Conservation (phyloP, 2,329 filamentous ascomycete species). For the Pseudocercospora musae region DNA sequence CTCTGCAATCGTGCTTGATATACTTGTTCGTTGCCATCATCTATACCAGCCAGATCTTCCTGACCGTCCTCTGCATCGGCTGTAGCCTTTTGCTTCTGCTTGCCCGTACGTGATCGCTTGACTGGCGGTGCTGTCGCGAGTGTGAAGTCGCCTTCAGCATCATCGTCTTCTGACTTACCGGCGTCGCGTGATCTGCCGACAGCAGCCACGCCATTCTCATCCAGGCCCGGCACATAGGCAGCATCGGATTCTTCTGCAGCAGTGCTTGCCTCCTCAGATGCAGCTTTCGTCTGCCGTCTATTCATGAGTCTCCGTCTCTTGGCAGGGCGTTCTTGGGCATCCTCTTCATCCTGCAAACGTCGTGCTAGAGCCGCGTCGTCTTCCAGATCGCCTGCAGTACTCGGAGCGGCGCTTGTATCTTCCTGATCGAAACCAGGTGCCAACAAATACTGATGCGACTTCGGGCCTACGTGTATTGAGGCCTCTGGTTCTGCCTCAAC, state of each 20-base stretch:
- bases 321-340: constrained; percentile 38
- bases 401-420: constrained; percentile 22
- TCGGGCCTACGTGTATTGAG: constrained; percentile 28
- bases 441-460: constrained; percentile 49
- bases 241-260: constrained; percentile 38
- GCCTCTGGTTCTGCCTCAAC: constrained; percentile 29
- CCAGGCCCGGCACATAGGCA: constrained; percentile 39
- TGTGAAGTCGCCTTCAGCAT: constrained; percentile 35
- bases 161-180: constrained; percentile 38
- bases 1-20: constrained; percentile 72
- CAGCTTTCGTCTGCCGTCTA: constrained; percentile 23
- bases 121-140: constrained; percentile 38
- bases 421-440: constrained; percentile 46
- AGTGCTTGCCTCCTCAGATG: constrained; percentile 22
- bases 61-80: constrained; percentile 30
- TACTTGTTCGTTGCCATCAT: constrained; percentile 82
- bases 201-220: constrained; percentile 40
- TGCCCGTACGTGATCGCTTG: constrained; percentile 37
- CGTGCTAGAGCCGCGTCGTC: constrained; percentile 33
- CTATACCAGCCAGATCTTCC: constrained; percentile 63
- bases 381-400: constrained; percentile 22
- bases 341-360: constrained; percentile 35
- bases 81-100: constrained; percentile 26
- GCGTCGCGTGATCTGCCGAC: constrained; percentile 40
- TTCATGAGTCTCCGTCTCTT: constrained; percentile 41